Base-by-base conservation (phyloP, 768 basidiomycete genomes). In the Suillus paluster region DNA sequence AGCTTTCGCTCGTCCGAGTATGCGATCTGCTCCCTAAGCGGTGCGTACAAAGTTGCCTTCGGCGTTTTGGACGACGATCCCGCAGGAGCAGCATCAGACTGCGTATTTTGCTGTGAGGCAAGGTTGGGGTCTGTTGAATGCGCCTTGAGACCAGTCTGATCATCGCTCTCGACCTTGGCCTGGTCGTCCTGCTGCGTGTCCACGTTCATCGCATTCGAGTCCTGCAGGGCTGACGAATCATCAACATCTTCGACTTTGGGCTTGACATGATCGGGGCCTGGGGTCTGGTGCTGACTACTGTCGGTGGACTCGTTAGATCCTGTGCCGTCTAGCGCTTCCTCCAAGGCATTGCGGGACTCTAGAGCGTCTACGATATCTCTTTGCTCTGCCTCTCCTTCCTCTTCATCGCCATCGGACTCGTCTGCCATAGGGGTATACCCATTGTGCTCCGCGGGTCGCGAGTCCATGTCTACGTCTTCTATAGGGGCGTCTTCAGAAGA, bases 211-310 rank as follows among this genome's bases (percentile, higher is more conserved):
- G 70, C 68, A 58, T 21, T 62, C 8, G 65, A 66, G 60, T 38
- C 62, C 60, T 70, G 70, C 56, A 83, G 66, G 46, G 78, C 78
- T 14, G 81, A 80, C 6, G 78, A 68, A 64, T 89, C 86, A 27
- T 91, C 89, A 36, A 85, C 66, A 44, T 90, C 88, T 64, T 84
- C 82, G 52, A 79, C 65, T 66, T 84, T 83, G n/a, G 80, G 81
- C 65, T 84, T 68, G 57, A 81, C 46, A 63, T 74, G 65, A 50
- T 71, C 52, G 53, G 63, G 62, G 17, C 63, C 69, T 25, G 66
- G 60, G 25, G 75, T 73, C 57, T 72, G 72, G 54, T 77, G 74
- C 36, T 70, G 75, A 21, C 78, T 74, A 27, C 68, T 73, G 57
- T 81, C 81, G 2, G 70, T 73, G 11, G 77, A 76, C 30, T 63